Percentiles rank a stretch among this genome's conserved stretches.
Evolutionary conservation across 2,329 filamentous ascomycete species (phyloP).

Genomic region (Colletotrichum neosansevieriae): DNA sequence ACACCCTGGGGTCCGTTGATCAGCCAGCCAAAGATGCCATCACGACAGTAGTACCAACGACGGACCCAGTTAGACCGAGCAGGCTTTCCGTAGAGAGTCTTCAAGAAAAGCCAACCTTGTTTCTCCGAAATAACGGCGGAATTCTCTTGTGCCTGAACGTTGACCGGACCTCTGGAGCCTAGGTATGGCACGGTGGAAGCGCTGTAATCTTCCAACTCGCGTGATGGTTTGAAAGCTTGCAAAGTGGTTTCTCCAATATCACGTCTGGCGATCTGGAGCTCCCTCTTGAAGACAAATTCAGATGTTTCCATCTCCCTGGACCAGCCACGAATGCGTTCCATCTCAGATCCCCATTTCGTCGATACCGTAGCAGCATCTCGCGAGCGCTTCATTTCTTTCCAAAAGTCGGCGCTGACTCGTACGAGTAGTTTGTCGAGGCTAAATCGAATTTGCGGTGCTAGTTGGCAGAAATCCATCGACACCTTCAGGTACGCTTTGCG

Average conservation of each 20-base stretch:
- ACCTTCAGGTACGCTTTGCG: conserved; percentile 91
- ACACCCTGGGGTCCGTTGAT: conserved; percentile 88
- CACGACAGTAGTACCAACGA: conserved; percentile 95
- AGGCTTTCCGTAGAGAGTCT: conserved; percentile 86
- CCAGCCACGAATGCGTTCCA: conserved; percentile 94
- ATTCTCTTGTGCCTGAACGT: conserved; percentile 67
- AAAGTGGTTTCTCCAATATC: conserved; percentile 86
- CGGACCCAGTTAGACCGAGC: conserved; percentile 90
- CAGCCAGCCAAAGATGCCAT: conserved; percentile 96
- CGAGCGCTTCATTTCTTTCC: conserved; percentile 83
- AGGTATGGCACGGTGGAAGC: conserved; percentile 90
- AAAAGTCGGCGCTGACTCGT: conserved; percentile 85
- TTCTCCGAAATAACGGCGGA: conserved; percentile 75
- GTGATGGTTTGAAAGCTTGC: conserved; percentile 79
- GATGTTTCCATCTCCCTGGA: conserved; percentile 91
- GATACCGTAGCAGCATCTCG: conserved; percentile 75
- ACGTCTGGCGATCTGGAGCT: conserved; percentile 82
- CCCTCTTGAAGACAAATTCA: conserved; percentile 85
- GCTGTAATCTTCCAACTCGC: conserved; percentile 94
- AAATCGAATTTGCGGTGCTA: conserved; percentile 86
- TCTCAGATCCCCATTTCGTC: conserved; percentile 78
- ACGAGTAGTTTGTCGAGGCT: conserved; percentile 89
- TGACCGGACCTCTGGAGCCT: conserved; percentile 76
- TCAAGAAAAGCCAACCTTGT: conserved; percentile 93
- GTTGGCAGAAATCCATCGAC: conserved; percentile 91